Base-by-base conservation (phyloP, 805 yeast species). In the Candida qinlingensis region DNA sequence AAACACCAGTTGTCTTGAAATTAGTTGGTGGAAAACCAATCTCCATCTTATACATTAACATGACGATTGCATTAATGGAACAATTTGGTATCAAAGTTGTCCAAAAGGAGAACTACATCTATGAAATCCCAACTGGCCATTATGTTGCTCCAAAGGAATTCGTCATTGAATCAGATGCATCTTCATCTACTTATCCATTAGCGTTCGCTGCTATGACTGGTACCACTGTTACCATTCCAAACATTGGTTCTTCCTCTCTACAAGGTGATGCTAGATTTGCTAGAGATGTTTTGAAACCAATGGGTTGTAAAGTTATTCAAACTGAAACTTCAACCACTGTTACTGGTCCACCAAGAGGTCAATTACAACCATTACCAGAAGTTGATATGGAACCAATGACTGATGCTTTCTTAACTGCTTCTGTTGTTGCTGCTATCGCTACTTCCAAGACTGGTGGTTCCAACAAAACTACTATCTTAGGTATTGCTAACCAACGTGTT, bases 311-410 rank as follows among this genome's bases (percentile, higher is more conserved):
- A 2, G 99, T 94, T 27, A 75, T 68, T 40, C 99, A 94, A 71
- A 80, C 94, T 2, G 85, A 77, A 1, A 81, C 86, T 2, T 82
- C 95, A 3, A 94, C 99, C 0, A 90, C 97, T 0, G 98, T 94
- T 7, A 80, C 84, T 39, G 98, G 97, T 42, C 97, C 97, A 6
- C 73, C 85, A 19, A 68, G 69, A 37, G 95, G 95, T 12, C 51
- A 67, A 0, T 74, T 94, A 55, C 77, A 74, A 59, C 87, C 96
- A 6, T 72, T 94, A 54, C 72, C 81, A 10, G 77, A 73, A 53
- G 85, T 94, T 48, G 97, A 94, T 64, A 94, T 94, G 99, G 99
- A 94, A 70, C 98, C 99, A 47, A 94, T 94, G 99, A 94, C 99
- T 0, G 99, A 94, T 68, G 99, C 99, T 0, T 94, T 94, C 65